A percentile compares a stretch with the other conserved stretches of the same genome.
These are phyloP conservation scores for Monosporascus sp. DNA, from an alignment of 2,329 filamentous ascomycete genomes.

Conservation along the genomic window DNA sequence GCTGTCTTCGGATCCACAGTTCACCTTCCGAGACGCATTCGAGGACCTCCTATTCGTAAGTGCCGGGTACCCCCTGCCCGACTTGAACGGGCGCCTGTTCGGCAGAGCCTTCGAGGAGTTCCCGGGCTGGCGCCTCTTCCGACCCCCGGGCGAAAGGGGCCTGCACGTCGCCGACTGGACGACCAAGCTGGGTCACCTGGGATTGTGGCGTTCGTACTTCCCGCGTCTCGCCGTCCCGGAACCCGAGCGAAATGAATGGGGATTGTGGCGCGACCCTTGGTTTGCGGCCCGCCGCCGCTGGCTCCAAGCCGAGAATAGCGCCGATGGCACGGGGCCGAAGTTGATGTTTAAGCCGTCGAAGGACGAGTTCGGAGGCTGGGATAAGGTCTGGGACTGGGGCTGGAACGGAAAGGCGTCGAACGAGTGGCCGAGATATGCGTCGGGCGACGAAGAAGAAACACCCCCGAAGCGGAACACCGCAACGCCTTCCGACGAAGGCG, in stretches of 20 bases:
- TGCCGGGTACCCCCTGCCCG: slow-evolving; percentile 36
- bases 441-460: background rate
- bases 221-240: slow-evolving; percentile 6
- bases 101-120: slow-evolving; percentile 7
- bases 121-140: slow-evolving; percentile 16
- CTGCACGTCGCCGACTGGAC: slow-evolving; percentile 41
- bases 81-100: slow-evolving; percentile 26
- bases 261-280: background rate
- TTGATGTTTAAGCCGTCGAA: background rate
- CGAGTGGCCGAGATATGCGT: background rate
- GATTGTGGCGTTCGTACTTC: slow-evolving; percentile 32
- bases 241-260: no score
- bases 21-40: slow-evolving; percentile 54
- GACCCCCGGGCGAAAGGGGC: slow-evolving; percentile 12
- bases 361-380: background rate
- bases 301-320: background rate
- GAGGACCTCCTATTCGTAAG: slow-evolving; percentile 50
- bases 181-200: slow-evolving; percentile 31
- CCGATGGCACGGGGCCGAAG: background rate
- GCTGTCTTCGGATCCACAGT: slow-evolving; percentile 14
- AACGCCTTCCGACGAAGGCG: no score
- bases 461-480: background rate
- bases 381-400: background rate
- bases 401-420: background rate
- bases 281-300: background rate